A percentile compares a stretch with the other conserved stretches of the same genome.
phyloP scores from a whole-genome alignment of 1,284 basidiomycete genomes.

The Mycena sp. region DNA sequence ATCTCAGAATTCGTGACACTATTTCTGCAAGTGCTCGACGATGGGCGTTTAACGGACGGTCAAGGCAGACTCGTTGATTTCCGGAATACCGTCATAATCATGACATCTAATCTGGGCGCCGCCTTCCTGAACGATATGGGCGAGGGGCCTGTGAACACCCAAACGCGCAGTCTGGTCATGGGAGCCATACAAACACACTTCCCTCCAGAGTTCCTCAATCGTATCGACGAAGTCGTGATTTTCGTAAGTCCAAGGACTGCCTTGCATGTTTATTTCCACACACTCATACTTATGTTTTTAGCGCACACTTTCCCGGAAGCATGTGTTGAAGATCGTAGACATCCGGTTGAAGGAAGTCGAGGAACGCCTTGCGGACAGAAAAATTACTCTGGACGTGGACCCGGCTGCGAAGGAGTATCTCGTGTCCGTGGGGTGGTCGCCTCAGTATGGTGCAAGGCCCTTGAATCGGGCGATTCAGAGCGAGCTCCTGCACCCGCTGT shows the following conservation, averaged over 20 bases:
- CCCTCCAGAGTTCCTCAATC: slow-evolving; percentile 94
- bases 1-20: slow-evolving; percentile 84
- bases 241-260: slow-evolving; percentile 68
- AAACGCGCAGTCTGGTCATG: slow-evolving; percentile 77
- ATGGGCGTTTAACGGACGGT: slow-evolving; percentile 93
- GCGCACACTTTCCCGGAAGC: slow-evolving; percentile 80
- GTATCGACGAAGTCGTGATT: slow-evolving; percentile 90
- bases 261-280: neutral
- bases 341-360: slow-evolving; percentile 82
- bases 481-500: slow-evolving; percentile 93
- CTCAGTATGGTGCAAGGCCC: slow-evolving; percentile 90
- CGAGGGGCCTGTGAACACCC: slow-evolving; percentile 67
- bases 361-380: slow-evolving; percentile 80
- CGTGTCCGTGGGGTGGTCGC: slow-evolving; percentile 85
- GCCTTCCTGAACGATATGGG: slow-evolving; percentile 81
- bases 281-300: slow-evolving; percentile 40
- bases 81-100: slow-evolving; percentile 82
- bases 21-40: slow-evolving; percentile 94
- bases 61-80: slow-evolving; percentile 78
- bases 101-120: slow-evolving; percentile 93
- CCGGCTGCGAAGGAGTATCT: slow-evolving; percentile 85
- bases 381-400: slow-evolving; percentile 84
- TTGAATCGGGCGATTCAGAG: slow-evolving; percentile 93
- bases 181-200: slow-evolving; percentile 84
- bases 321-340: slow-evolving; percentile 87